Base-by-base conservation (phyloP, 352 stramenopile genomes). In the Globisporangium abappressorium region DNA sequence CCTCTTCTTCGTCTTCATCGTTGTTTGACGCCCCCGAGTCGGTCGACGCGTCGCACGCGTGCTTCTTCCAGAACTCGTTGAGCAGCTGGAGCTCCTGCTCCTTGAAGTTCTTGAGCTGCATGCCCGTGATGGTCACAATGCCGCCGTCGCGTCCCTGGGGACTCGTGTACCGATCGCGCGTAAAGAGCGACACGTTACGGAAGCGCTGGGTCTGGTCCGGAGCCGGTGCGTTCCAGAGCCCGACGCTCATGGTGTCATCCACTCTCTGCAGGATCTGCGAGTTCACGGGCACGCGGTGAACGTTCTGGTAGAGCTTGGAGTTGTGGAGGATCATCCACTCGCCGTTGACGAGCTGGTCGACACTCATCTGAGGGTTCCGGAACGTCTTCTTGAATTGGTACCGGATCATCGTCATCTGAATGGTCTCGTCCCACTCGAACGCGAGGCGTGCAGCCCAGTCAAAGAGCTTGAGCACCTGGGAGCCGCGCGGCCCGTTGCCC, bases 351-450 rank as follows among this genome's bases (percentile, higher is more conserved):
- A 64, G 38, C 5, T 53, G 38, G 24, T 56, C 38, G 58, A 64
- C 28, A 11, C 20, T 55, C 12, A 30, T 43, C 38, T 46, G 38
- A 14, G 58, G 15, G 46, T 55, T 55, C 11, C 58, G 38, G 58
- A 64, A 64, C 38, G 38, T 54, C 24, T 64, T 64, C 58, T 64
- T 64, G 22, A 64, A 64, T 36, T 64, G 36, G 38, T 55, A 64
- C 15, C 46, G 28, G 38, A 64, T 64, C 38, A 64, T 41, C 9
- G 38, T 38, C 33, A 64, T 54, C 12, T 36, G 15, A 5, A 55
- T 64, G 12, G 24, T 30, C 30, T 64, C 38, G 14, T 64, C 58
- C 54, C 54, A 59, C 8, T 59, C 54, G 18, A 59, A 59, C 28
- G 54, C 54, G 15, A 59, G 54, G 8, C 28, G 22, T 2, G 54